phyloP scores from a whole-genome alignment of 2,329 filamentous ascomycete species.

The Claviceps cyperi region DNA sequence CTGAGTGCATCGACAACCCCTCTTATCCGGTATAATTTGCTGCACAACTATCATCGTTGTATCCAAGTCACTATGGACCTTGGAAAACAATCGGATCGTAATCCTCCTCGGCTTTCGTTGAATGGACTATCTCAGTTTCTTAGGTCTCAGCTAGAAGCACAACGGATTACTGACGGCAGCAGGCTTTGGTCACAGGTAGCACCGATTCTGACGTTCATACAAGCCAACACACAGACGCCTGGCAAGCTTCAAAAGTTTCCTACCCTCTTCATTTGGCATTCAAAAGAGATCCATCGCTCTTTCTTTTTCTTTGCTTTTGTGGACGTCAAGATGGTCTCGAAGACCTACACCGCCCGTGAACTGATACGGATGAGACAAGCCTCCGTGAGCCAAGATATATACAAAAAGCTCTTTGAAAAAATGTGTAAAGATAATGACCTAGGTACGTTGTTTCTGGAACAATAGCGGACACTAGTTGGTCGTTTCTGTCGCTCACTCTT shows the following conservation, averaged over 20 bases:
- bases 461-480: too few relatives aligned
- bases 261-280: conserved; percentile 26
- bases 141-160: conserved; percentile 13
- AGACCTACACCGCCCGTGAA: conserved; percentile 29
- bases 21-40: conserved; percentile 18
- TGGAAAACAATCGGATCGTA: conserved; percentile 14
- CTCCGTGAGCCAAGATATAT: conserved; percentile 14
- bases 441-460: conserved; percentile 17
- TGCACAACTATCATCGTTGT: conserved; percentile 17
- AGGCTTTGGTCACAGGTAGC: conserved; percentile 16
- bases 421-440: conserved; percentile 26
- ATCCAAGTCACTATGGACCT: conserved; percentile 16
- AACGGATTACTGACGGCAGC: conserved; percentile 17
- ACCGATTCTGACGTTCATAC: conserved; percentile 22
- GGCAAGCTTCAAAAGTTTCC: conserved; percentile 16
- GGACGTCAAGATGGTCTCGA: conserved; percentile 25
- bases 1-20: conserved; percentile 17
- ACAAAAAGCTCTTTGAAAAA: conserved; percentile 16
- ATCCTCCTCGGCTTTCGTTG: conserved; percentile 8
- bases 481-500: background rate
- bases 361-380: conserved; percentile 23
- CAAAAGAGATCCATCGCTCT: conserved; percentile 18
- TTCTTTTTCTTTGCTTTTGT: conserved; percentile 28
- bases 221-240: conserved; percentile 11
- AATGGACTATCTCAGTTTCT: conserved; percentile 13